Conservation (phyloP, 768 basidiomycete genomes). For the Boletus rubescentipes region DNA sequence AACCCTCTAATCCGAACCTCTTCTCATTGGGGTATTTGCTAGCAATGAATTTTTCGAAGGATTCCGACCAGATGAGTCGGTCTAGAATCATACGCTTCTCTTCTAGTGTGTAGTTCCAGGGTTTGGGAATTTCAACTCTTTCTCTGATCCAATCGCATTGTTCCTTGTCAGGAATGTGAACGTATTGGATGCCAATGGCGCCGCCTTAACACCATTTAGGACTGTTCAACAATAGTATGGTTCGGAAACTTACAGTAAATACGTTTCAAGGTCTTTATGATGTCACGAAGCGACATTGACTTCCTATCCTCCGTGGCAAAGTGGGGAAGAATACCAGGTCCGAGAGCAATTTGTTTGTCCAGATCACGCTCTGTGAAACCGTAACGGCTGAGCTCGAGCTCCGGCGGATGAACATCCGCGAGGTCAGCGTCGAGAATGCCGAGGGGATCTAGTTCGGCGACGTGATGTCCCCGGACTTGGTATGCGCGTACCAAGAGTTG, state of each 20-base stretch:
- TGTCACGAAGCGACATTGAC: slow-evolving; percentile 87
- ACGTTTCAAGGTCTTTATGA: slow-evolving; percentile 85
- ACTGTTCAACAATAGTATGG: not conserved
- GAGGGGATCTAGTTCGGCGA: slow-evolving; percentile 94
- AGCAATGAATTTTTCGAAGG: slow-evolving; percentile 97
- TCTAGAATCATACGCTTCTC: slow-evolving; percentile 99
- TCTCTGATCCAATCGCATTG: slow-evolving; percentile 99
- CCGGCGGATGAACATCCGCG: slow-evolving; percentile 72
- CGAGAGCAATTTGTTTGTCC: slow-evolving; percentile 91
- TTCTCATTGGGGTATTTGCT: slow-evolving; percentile 99
- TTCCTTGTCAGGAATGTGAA: slow-evolving; percentile 97
- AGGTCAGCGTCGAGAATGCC: slow-evolving; percentile 92
- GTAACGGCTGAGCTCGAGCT: slow-evolving; percentile 91
- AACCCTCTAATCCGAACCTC: slow-evolving; percentile 97
- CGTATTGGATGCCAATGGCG: slow-evolving; percentile 85
- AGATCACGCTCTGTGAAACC: slow-evolving; percentile 94
- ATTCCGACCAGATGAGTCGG: slow-evolving; percentile 99
- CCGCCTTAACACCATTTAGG: slow-evolving; percentile 53
- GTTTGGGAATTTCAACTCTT: slow-evolving; percentile 91
- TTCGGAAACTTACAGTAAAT: slow-evolving; percentile 79
- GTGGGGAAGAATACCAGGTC: slow-evolving; percentile 94
- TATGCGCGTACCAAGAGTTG: slow-evolving; percentile 98
- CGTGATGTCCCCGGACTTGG: slow-evolving; percentile 97
- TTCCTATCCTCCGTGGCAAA: slow-evolving; percentile 85
- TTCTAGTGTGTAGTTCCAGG: slow-evolving; percentile 97